Evolutionary conservation across 1,284 basidiomycete species (phyloP), one percentile per base, ranked within the genome.

Genomic region (Apiotrichum sp.): DNA sequence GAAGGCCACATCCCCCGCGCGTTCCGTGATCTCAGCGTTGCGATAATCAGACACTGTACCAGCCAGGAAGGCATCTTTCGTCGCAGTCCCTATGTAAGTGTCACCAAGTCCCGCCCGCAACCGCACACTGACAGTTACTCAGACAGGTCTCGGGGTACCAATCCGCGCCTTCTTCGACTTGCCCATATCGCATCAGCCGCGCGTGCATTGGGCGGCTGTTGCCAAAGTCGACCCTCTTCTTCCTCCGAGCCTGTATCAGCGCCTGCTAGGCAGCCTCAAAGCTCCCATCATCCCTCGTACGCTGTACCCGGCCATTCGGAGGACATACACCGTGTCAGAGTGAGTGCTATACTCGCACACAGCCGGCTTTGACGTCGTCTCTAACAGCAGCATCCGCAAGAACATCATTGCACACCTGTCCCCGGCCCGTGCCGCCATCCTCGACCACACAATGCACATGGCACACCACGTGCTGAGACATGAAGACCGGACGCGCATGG

Each of bases 1-100:
- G 67, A 66, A 3, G 50, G 54, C 22, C 22, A 22, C 22, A 39
- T 69, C 8, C 68, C 68, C 4, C 53, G 48, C 5, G 41, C 66
- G 35, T 36, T 73, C 4, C 45, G 48, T 0, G 55, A 63, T 2
- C 48, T 74, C 13, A 43, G 62, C n/a, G 50, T 50, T 3, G 62
- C 61, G 4, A 73, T 74, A 22, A 36, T 68, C 32, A 33, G n/a
- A 5, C 54, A 66, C 42, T 70, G 69, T 49, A 54, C 59, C 1
- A 31, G 5, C 1, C 65, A 63, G 0, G 70, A 73, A 53, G 72
- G 72, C 38, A 63, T 72, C 35, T 74, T 73, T 56, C 62, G 72
- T 40, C 57, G 67, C 11, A 53, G 62, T 2, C 58, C 68, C 2
- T 65, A 63, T 44, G 71, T 69, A 56, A 59, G 68, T 62, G 9